phyloP scores from a whole-genome alignment of 352 stramenopile species.

The Phytophthora cryptogea region DNA sequence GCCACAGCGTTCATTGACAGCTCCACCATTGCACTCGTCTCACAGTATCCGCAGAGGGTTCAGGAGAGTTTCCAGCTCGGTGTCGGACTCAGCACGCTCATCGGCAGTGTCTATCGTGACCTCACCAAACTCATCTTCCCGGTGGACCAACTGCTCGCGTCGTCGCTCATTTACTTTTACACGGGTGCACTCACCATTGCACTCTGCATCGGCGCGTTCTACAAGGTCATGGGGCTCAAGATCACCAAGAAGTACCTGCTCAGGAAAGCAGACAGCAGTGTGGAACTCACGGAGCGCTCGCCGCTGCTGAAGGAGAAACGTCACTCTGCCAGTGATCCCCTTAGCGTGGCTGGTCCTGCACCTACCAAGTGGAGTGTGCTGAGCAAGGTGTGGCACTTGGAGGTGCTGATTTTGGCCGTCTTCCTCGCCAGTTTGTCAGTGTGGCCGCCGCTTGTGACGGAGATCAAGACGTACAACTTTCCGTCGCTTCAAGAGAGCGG shows the following conservation, averaged over 20 bases:
- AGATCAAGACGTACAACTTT: conserved; percentile 85
- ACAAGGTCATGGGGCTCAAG: conserved; percentile 55
- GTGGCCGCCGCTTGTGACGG: conserved; percentile 81
- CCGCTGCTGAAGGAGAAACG: conserved; percentile 42
- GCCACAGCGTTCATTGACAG: conserved; percentile 86
- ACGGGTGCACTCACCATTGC: conserved; percentile 77
- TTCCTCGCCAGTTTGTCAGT: conserved; percentile 76
- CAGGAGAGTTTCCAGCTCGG: conserved; percentile 86
- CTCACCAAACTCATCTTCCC: conserved; percentile 85
- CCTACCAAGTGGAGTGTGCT: conserved; percentile 75
- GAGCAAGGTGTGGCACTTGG: conserved; percentile 64
- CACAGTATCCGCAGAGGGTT: conserved; percentile 76
- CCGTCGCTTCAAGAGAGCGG: conserved; percentile 64
- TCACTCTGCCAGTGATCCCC: conserved; percentile 25
- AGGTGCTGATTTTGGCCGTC: conserved; percentile 71
- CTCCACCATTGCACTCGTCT: conserved; percentile 80
- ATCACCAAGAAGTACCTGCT: conserved; percentile 64
- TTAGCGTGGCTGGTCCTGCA: conserved; percentile 14
- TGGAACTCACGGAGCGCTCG: conserved; percentile 66
- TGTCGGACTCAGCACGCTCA: conserved; percentile 80
- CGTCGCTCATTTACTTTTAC: conserved; percentile 87
- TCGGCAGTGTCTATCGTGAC: conserved; percentile 82
- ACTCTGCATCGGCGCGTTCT: conserved; percentile 79
- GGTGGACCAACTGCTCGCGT: conserved; percentile 54
- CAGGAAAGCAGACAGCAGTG: conserved; percentile 34